phyloP scores from a whole-genome alignment of 306 rosid species.

The Parietaria judaica region DNA sequence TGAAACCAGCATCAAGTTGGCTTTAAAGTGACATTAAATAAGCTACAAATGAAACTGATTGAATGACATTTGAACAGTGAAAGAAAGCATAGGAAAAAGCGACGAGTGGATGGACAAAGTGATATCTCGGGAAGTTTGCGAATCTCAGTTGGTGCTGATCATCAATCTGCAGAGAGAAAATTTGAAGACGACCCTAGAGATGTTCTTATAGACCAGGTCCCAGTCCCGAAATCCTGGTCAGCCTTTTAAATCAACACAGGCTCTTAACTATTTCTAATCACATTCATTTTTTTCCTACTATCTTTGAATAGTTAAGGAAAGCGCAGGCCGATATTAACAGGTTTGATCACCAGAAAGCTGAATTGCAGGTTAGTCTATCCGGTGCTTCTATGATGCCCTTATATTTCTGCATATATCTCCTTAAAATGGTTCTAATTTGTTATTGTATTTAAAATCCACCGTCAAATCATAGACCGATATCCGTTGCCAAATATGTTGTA shows the following conservation, averaged over 20 bases:
- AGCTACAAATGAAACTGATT: background rate
- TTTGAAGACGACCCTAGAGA: constrained; percentile 38
- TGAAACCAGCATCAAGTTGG: too few relatives aligned
- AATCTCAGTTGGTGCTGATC: constrained; percentile 44
- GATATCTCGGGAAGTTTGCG: constrained; percentile 64
- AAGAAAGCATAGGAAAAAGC: constrained; percentile 53
- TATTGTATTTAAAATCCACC: too few relatives aligned
- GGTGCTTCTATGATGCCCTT: too few relatives aligned
- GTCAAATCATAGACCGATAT: too few relatives aligned
- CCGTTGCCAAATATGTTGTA: too few relatives aligned
- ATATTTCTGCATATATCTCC: too few relatives aligned
- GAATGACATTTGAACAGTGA: constrained; percentile 32
- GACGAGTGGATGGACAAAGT: constrained; percentile 38
- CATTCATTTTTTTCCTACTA: constrained; percentile 24
- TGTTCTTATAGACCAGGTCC: constrained; percentile 62
- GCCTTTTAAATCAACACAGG: constrained; percentile 7
- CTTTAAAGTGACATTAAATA: too few relatives aligned
- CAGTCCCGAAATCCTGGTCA: constrained; percentile 12
- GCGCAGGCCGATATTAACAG: constrained; percentile 41
- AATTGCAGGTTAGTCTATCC: constrained; percentile 58
- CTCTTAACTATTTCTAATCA: constrained; percentile 7
- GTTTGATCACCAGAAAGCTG: constrained; percentile 50
- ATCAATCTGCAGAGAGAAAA: constrained; percentile 48
- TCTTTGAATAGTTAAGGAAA: constrained; percentile 55
- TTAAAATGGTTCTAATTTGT: too few relatives aligned